Conservation (phyloP, 176 grass and related monocot genomes). For the Avena sativa region DNA sequence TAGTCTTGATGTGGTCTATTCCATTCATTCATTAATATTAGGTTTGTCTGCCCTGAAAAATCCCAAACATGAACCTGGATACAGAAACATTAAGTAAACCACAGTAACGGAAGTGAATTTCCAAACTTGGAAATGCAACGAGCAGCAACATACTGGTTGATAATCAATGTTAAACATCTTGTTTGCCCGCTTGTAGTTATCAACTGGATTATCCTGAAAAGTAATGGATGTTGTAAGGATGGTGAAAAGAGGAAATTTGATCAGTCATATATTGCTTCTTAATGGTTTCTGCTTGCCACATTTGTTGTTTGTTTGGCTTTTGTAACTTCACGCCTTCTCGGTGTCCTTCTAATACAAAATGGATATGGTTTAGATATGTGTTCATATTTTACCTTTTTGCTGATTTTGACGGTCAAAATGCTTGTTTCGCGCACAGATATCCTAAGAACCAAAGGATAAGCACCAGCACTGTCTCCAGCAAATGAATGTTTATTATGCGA, state of each 20-base stretch:
- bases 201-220: slow-evolving; percentile 88
- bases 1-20: slow-evolving; percentile 69
- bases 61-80: slow-evolving; percentile 96
- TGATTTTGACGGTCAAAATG: slow-evolving; percentile 81
- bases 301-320: neutral
- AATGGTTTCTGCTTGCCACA: neutral
- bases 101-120: slow-evolving; percentile 38
- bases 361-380: neutral
- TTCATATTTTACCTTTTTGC: slow-evolving; percentile 72
- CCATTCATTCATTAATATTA: slow-evolving; percentile 99
- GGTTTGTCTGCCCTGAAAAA: slow-evolving; percentile 98
- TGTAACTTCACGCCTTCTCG: neutral
- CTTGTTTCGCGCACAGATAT: slow-evolving; percentile 86
- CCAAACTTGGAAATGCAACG: slow-evolving; percentile 51
- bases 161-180: slow-evolving; percentile 85
- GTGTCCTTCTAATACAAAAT: slow-evolving; percentile 1
- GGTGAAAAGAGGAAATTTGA: neutral
- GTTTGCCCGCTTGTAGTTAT: slow-evolving; percentile 88
- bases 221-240: slow-evolving; percentile 46
- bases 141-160: slow-evolving; percentile 82
- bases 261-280: slow-evolving; percentile 15
- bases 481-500: slow-evolving; percentile 58
- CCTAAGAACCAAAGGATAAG: slow-evolving; percentile 86
- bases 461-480: slow-evolving; percentile 62
- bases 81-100: slow-evolving; percentile 69